These are phyloP conservation scores for Talaromyces liani DNA, from an alignment of 495 filamentous ascomycete species.

Conservation along the genomic window DNA sequence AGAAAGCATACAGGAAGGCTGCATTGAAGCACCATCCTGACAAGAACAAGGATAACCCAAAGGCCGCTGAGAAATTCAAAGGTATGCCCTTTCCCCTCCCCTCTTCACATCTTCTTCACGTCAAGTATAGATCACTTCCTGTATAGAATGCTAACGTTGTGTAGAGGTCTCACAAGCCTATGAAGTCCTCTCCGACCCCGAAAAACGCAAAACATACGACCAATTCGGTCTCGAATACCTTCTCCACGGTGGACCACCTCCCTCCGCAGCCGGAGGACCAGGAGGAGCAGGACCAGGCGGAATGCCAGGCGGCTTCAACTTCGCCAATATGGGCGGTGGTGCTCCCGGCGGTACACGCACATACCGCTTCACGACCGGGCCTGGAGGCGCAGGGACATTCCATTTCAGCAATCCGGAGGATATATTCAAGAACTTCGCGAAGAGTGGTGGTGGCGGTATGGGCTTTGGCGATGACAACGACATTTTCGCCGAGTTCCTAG, in stretches of 20 bases:
- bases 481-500: conserved; percentile 36
- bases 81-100: conserved; percentile 23
- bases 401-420: conserved; percentile 73
- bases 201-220: conserved; percentile 94
- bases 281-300: conserved; percentile 33
- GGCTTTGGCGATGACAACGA: conserved; percentile 48
- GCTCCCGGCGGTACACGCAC: conserved; percentile 44
- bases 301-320: conserved; percentile 49
- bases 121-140: too few species aligned
- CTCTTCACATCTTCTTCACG: neutral
- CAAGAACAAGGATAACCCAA: conserved; percentile 90
- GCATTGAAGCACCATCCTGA: conserved; percentile 94
- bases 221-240: conserved; percentile 92
- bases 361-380: conserved; percentile 69
- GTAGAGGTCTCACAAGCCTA: conserved; percentile 88
- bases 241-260: conserved; percentile 72
- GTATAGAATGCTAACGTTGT: conserved; percentile 12
- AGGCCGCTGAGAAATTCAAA: conserved; percentile 84
- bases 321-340: conserved; percentile 49
- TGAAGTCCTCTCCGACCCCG: conserved; percentile 94
- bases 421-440: conserved; percentile 78
- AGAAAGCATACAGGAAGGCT: conserved; percentile 91
- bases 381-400: conserved; percentile 53
- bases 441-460: conserved; percentile 39
- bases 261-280: conserved; percentile 42